A percentile compares a stretch with the other conserved stretches of the same genome.
Evolutionary conservation across 1,284 basidiomycete species (phyloP).

Genomic region (Microbotryum silenes-acaulis): DNA sequence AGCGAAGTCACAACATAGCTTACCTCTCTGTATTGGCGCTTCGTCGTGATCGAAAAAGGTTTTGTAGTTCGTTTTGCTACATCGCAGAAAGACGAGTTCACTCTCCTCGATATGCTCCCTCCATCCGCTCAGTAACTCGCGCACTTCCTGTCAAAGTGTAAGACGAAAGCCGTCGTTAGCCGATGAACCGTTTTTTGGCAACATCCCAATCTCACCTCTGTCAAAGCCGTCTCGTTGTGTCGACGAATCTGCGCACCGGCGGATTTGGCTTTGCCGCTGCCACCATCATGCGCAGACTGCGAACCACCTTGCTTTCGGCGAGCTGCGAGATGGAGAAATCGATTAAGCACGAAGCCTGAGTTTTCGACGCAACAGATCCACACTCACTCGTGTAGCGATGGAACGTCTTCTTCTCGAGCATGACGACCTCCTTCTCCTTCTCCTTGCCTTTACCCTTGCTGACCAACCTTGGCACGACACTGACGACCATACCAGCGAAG

Average conservation of each 20-base stretch:
- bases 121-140: slow-evolving; percentile 71
- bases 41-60: slow-evolving; percentile 83
- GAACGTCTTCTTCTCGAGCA: slow-evolving; percentile 90
- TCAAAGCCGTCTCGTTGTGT: slow-evolving; percentile 87
- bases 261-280: slow-evolving; percentile 85
- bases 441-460: slow-evolving; percentile 45
- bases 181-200: not conserved
- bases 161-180: slow-evolving; percentile 2
- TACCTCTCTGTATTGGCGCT: slow-evolving; percentile 53
- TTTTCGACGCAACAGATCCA: slow-evolving; percentile 32
- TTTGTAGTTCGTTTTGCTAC: slow-evolving; percentile 66
- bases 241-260: slow-evolving; percentile 90
- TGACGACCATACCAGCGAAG: slow-evolving; percentile 85
- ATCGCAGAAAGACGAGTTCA: slow-evolving; percentile 82
- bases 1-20: slow-evolving; percentile 1
- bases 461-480: slow-evolving; percentile 46
- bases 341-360: not conserved
- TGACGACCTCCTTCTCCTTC: slow-evolving; percentile 61
- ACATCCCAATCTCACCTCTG: slow-evolving; percentile 56
- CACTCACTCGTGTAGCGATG: slow-evolving; percentile 90
- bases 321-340: slow-evolving; percentile 47
- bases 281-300: slow-evolving; percentile 84
- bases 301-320: slow-evolving; percentile 95
- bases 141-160: slow-evolving; percentile 61
- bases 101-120: slow-evolving; percentile 68